Evolutionary conservation across 2,329 filamentous ascomycete species (phyloP).

Genomic region (Epichloe aotearoae): DNA sequence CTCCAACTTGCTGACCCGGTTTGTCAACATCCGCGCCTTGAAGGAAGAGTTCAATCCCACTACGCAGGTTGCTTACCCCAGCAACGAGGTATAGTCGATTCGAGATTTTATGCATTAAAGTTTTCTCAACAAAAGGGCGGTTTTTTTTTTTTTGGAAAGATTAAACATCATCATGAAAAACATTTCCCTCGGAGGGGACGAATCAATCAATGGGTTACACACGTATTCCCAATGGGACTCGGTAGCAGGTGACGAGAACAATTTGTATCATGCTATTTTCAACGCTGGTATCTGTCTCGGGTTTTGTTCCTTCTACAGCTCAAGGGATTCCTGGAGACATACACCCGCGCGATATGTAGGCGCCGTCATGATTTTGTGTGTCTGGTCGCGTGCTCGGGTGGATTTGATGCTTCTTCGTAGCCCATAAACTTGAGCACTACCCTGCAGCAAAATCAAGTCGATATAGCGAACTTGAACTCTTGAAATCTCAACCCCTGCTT

Average conservation of each 20-base stretch:
- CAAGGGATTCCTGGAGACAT: background rate
- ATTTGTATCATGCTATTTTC: background rate
- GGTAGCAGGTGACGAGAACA: background rate
- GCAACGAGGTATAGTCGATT: slow-evolving; percentile 45
- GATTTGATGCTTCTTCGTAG: too few species aligned
- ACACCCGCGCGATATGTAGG: background rate
- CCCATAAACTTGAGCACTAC: too few species aligned
- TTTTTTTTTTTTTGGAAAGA: background rate
- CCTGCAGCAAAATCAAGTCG: too few species aligned
- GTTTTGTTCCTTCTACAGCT: too few species aligned
- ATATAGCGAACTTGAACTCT: too few species aligned
- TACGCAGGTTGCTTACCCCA: slow-evolving; percentile 53
- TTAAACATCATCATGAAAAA: background rate
- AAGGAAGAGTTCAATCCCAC: slow-evolving; percentile 64
- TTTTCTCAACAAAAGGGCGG: background rate
- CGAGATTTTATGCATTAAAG: background rate
- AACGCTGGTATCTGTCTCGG: background rate
- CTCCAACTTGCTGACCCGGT: slow-evolving; percentile 47
- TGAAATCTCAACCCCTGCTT: too few species aligned
- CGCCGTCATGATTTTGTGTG: background rate
- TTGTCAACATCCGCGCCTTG: slow-evolving; percentile 53
- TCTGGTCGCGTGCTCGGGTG: too few species aligned
- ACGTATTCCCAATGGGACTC: too few species aligned
- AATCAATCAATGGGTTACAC: background rate
- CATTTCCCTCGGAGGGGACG: too few species aligned